A percentile compares a stretch with the other conserved stretches of the same genome.
phyloP scores from a whole-genome alignment of 2,329 filamentous ascomycete genomes.

The Leptoxyphium fumago region DNA sequence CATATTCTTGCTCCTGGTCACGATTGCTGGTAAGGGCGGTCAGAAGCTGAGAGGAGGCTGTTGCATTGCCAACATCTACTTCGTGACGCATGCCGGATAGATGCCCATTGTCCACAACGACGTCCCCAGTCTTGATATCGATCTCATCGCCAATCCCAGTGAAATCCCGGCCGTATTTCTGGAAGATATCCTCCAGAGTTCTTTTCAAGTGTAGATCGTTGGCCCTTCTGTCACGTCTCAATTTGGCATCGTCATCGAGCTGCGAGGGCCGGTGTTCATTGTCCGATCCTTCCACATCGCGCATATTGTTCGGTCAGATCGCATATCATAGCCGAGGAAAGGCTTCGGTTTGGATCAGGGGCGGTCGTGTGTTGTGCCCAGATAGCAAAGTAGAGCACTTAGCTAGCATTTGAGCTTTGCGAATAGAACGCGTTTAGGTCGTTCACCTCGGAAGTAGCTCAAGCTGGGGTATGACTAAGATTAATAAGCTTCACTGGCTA shows the following conservation, averaged over 20 bases:
- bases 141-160: conserved; percentile 77
- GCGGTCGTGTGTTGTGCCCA: no score
- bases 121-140: conserved; percentile 62
- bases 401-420: no score
- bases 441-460: no score
- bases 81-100: conserved; percentile 48
- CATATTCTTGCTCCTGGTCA: conserved; percentile 15
- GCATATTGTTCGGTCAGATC: no score
- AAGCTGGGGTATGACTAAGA: no score
- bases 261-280: no score
- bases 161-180: conserved; percentile 77
- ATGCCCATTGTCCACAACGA: conserved; percentile 88
- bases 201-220: conserved; percentile 63
- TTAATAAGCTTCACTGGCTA: no score
- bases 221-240: conserved; percentile 37
- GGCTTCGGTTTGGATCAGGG: no score
- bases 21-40: conserved; percentile 14
- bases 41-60: conserved; percentile 15
- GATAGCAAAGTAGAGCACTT: no score
- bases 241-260: conserved; percentile 13
- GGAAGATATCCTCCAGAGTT: conserved; percentile 78
- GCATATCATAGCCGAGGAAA: no score
- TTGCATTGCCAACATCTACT: conserved; percentile 30
- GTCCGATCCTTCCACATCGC: no score
- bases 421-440: no score